Evolutionary conservation across 1,284 basidiomycete genomes (phyloP).

Genomic region (Vanrija sp.): DNA sequence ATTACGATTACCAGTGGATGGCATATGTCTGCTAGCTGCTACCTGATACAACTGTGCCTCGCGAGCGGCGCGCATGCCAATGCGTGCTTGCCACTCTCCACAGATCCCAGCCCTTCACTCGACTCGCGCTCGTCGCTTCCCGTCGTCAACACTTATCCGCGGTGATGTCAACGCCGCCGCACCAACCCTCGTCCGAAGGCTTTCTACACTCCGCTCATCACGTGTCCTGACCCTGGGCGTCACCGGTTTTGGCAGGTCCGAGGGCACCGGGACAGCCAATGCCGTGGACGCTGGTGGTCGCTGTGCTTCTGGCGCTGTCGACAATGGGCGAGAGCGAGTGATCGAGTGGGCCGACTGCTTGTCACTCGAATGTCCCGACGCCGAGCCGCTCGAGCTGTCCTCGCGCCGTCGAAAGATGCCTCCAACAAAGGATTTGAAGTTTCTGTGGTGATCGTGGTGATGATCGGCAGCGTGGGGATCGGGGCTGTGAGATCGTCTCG

Average conservation of each 20-base stretch:
- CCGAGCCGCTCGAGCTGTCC: no score
- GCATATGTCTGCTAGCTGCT: not conserved
- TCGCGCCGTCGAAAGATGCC: not conserved
- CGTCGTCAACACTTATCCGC: conserved; percentile 1
- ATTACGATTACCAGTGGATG: not conserved
- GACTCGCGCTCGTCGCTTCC: conserved; percentile 11
- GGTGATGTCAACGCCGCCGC: not conserved
- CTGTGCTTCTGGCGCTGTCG: no score
- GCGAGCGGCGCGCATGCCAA: no score
- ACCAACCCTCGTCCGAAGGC: conserved; percentile 4
- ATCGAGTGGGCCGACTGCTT: not conserved
- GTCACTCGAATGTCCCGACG: not conserved
- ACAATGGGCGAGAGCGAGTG: no score
- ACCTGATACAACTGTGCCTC: conserved; percentile 1
- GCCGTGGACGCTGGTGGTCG: not conserved
- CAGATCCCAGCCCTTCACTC: not conserved
- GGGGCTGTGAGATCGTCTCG: not conserved
- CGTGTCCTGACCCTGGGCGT: conserved; percentile 35
- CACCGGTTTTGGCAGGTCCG: conserved; percentile 20
- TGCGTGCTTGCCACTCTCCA: no score
- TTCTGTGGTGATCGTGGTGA: not conserved
- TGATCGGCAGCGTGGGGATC: not conserved
- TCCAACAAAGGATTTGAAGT: not conserved
- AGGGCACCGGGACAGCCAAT: not conserved
- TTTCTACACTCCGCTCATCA: conserved; percentile 35